Evolutionary conservation across 306 rosid genomes (phyloP).

Genomic region (Hylodesmum podocarpum): DNA sequence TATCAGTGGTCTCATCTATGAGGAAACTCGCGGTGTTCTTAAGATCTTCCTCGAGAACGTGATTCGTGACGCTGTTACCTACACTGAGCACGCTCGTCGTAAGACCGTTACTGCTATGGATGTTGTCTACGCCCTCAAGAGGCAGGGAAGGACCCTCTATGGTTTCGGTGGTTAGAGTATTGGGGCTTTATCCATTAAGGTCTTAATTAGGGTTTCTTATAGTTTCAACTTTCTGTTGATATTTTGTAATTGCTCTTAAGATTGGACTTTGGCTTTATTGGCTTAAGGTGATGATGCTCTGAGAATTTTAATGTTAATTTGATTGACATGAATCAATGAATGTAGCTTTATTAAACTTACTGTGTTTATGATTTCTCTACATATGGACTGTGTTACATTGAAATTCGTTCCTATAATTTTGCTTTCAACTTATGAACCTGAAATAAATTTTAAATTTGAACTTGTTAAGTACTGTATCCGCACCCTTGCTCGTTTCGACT

Average conservation of each 20-base stretch:
- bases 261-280: neutral
- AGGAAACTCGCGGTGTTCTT: slow-evolving; percentile 60
- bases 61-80: slow-evolving; percentile 58
- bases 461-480: no score
- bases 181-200: neutral
- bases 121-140: slow-evolving; percentile 59
- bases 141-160: slow-evolving; percentile 64
- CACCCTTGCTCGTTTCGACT: no score
- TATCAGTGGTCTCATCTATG: slow-evolving; percentile 59
- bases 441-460: no score
- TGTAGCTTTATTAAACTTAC: neutral
- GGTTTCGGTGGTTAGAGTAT: slow-evolving; percentile 51
- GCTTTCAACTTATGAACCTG: neutral
- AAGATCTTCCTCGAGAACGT: slow-evolving; percentile 62
- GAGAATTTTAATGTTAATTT: no score
- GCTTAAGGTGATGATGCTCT: neutral
- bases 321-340: neutral
- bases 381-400: neutral
- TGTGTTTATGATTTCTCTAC: neutral
- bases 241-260: neutral
- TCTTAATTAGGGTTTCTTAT: neutral
- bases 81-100: slow-evolving; percentile 65
- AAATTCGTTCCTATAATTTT: no score
- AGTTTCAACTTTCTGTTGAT: neutral
- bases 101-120: slow-evolving; percentile 67